Evolutionary conservation across 176 grass and related monocot genomes (phyloP), one percentile per base, ranked within the genome.

Genomic region (Oryza meyeriana): DNA sequence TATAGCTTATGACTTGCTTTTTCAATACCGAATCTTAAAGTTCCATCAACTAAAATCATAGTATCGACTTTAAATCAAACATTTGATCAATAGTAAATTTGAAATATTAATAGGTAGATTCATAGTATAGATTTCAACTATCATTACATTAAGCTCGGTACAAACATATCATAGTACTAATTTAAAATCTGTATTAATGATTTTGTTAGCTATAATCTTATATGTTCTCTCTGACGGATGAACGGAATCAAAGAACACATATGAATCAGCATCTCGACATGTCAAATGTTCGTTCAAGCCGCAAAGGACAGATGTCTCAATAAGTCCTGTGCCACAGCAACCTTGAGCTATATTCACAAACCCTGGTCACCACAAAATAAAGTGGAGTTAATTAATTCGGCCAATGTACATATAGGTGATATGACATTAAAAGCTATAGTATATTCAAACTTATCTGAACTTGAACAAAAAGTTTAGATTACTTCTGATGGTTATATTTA

Each of bases 161-260:
- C 86, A 47, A 89, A 91, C 75, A 25, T 34, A 13, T 76, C 72
- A 80, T 11, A 78, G 26, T 31, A 86, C 72, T 16, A 38, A 30
- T 36, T 39, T 64, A 1, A 90, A 25, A 1, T 68, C 1, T 24
- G 12, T 83, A 48, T 72, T 83, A 1, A 93, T 2, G 52, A 84
- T 31, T 24, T 87, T 61, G 36, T 93, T 39, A 11, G 88, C 88
- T 69, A 90, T 0, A n/a, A 94, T 79, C 87, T n/a, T 63, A 79
- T 88, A 90, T 0, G 79, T 80, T 47, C 30, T 40, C 78, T 94
- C 32, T 0, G 88, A 85, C 25, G 88, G 88, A 78, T 94, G 91
- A 1, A 91, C 77, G 3, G 91, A 64, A 52, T 94, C 91, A 13
- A 89, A 94, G 85, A 94, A 94, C 39, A 80, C 52, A 4, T 94